Base-by-base conservation (phyloP, 805 yeast genomes). In the Saccharomycopsis selenospora region DNA sequence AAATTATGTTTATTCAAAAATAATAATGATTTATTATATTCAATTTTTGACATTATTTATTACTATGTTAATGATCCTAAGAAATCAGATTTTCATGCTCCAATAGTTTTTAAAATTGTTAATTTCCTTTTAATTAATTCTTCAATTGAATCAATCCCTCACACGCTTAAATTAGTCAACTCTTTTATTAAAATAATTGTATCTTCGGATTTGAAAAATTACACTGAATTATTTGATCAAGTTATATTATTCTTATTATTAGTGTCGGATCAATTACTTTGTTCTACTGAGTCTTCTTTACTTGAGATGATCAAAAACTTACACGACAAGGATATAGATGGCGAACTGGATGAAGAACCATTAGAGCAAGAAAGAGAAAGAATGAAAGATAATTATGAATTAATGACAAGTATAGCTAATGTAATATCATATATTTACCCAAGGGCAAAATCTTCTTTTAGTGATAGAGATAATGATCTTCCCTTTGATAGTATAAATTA, bases 1-100 rank as follows among this genome's bases (percentile, higher is more conserved):
- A 60, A 50, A 47, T 17, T 36, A 51, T 7, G 30, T 44, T 13
- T 51, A 45, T 36, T 44, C 55, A 18, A 51, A 42, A 36, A 29
- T 40, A 10, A 18, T 11, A 23, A 30, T 10, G 36, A 38, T 8
- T 24, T 49, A 5, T 13, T 43, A n/a, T n/a, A 14, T n/a, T 42
- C 53, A 3, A 13, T 49, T 7, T 22, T 38, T 3, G 45, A 43
- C 11, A 42, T 29, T 28, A 20, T 49, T 23, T 18, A 22, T 13
- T 23, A 30, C 14, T 36, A 36, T 28, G 11, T 40, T 10, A 17
- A 23, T 13, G 11, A 17, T 17, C 22, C 22, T 28, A 4, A 24
- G 7, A 20, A 28, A 22, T 23, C 29, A 13, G 26, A 45, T 14
- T 26, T 43, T 11, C 28, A 27, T 25, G 22, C 42, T 18, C 18